phyloP scores from a whole-genome alignment of 225 moss, liverwort and hornwort genomes.

The Bryoerythrophyllum caledonicum region DNA sequence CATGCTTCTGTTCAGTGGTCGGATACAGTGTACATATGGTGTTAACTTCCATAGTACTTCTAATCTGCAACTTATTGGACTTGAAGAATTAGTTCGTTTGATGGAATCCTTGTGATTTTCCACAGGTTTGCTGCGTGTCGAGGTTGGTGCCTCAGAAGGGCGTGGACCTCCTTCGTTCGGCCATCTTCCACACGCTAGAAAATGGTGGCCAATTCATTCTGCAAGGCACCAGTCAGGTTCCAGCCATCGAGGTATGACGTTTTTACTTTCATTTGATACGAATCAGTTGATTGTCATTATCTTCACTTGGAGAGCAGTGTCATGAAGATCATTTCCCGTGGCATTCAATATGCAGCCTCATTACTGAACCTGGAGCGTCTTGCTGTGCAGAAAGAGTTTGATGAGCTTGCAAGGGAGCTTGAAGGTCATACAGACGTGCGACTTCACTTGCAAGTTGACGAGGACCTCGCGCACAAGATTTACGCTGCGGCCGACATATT shows the following conservation, averaged over 20 bases:
- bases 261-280: too few relatives aligned
- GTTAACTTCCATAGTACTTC: not conserved
- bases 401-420: conserved; percentile 54
- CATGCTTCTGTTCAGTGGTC: not conserved
- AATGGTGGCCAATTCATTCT: conserved; percentile 75
- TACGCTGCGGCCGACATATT: conserved; percentile 77
- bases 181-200: conserved; percentile 64
- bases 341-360: not conserved
- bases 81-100: not conserved
- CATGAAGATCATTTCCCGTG: too few relatives aligned
- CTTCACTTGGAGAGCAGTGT: too few relatives aligned
- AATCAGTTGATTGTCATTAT: too few relatives aligned
- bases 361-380: not conserved
- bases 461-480: conserved; percentile 69
- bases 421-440: conserved; percentile 66
- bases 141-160: conserved; percentile 85
- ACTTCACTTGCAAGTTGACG: conserved; percentile 62
- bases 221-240: conserved; percentile 71
- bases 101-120: not conserved
- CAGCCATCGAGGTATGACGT: conserved; percentile 55
- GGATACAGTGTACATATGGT: not conserved
- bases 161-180: conserved; percentile 65
- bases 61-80: too few relatives aligned
- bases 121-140: conserved; percentile 72
- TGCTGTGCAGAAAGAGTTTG: conserved; percentile 47